Evolutionary conservation across 441 rosid species (phyloP).

Genomic region (Populus trichocarpa): DNA sequence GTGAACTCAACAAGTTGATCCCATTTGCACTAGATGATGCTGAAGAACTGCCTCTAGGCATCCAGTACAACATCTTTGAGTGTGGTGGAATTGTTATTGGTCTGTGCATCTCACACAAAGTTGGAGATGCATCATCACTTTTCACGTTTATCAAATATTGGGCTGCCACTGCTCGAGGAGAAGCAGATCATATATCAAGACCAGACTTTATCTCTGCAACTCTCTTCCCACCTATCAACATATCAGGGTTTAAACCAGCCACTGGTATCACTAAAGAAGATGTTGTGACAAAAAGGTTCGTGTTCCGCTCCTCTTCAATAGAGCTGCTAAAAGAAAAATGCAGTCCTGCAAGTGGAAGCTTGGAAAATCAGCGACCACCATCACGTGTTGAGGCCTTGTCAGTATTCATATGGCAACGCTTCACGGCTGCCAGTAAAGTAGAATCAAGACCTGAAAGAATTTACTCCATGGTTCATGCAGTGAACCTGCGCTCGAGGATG

Average conservation of each 20-base stretch:
- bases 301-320: constrained; percentile 25
- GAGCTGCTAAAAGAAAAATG: constrained; percentile 27
- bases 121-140: constrained; percentile 36
- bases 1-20: constrained; percentile 30
- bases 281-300: constrained; percentile 31
- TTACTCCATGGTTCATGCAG: constrained; percentile 14
- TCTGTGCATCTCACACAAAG: constrained; percentile 38
- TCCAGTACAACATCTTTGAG: constrained; percentile 36
- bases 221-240: constrained; percentile 26
- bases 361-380: constrained; percentile 2
- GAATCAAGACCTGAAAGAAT: not conserved
- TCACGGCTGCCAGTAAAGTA: constrained; percentile 8
- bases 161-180: constrained; percentile 36
- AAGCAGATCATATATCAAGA: not conserved
- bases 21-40: constrained; percentile 26
- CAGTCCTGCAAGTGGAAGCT: not conserved
- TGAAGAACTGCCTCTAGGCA: constrained; percentile 13
- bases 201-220: constrained; percentile 23
- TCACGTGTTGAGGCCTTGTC: constrained; percentile 27
- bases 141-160: constrained; percentile 32
- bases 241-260: constrained; percentile 7
- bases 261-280: constrained; percentile 9
- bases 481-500: constrained; percentile 22
- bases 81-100: constrained; percentile 35
- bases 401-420: constrained; percentile 20